Base-by-base conservation (phyloP, 108 stramenopile species). In the Nitzschia sp. region DNA sequence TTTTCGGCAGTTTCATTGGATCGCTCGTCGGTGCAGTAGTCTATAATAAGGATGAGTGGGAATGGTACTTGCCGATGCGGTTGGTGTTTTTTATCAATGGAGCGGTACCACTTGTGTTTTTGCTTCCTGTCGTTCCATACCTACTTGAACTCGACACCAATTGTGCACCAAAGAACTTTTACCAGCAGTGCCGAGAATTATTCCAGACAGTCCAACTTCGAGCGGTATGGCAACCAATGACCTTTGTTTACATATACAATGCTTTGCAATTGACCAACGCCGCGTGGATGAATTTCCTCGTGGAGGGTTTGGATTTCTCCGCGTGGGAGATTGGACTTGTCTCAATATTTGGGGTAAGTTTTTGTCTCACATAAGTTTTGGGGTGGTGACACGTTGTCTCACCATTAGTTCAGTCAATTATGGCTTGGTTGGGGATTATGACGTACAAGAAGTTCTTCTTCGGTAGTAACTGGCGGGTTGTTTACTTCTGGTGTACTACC, bases 171-270 rank as follows among this genome's bases (percentile, higher is more conserved):
- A 77, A 71, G 46, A 47, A 57, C 23, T 70, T 77, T 53, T 61
- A 21, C 3, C 33, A 64, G 22, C 76, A 77, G 38, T 77, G 76
- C 58, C 15, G 22, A 25, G 83, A 87, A 19, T 76, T 87, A 19
- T 85, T 84, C 77, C 36, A 83, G 29, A 88, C 84, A 2, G 77
- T 82, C 11, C 78, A 79, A 45, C 73, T 85, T 19, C 52, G 87
- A 1, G 81, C 84, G 9, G 87, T 88, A 9, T 88, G 84, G 84
- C 87, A 88, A 58, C 84, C 87, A 1, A 85, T 88, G 85, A 85
- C 77, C 13, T 89, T 89, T 66, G 88, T 89, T 0, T 89, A 82
- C 48, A 23, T 86, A 32, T 89, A 86, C 72, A 89, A 89, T 75
- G 78, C 81, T 2, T 45, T 89, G 23, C 88, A 89, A 67, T 68